phyloP scores from a whole-genome alignment of 139 green algal genomes.

The Chlamydomonas incerta region DNA sequence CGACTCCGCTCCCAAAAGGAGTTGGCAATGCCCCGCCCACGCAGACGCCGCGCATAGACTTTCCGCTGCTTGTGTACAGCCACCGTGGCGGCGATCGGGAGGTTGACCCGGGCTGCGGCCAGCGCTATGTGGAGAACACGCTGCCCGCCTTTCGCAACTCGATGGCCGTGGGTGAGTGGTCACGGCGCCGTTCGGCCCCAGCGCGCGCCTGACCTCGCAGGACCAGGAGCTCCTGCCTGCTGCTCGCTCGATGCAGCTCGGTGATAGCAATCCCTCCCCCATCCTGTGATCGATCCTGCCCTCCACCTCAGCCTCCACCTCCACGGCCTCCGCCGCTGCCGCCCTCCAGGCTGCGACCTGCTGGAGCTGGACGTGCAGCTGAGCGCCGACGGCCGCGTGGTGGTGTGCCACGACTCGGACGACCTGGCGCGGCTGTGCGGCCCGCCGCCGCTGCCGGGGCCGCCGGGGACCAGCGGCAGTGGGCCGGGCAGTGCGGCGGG shows the following conservation, averaged over 20 bases:
- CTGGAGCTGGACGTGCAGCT: constrained; percentile 42
- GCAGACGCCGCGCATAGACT: constrained; percentile 1
- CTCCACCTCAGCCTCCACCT: too few species aligned
- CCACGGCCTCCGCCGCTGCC: too few species aligned
- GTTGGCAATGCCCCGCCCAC: background rate
- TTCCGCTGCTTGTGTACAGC: constrained; percentile 32
- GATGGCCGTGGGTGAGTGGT: too few species aligned
- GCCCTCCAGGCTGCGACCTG: background rate
- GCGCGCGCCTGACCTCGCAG: too few species aligned
- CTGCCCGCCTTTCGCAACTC: constrained; percentile 13
- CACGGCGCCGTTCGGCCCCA: too few species aligned
- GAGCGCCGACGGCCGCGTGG: background rate
- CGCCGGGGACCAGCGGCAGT: too few species aligned
- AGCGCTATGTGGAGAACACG: constrained; percentile 23
- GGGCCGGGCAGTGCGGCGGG: too few species aligned
- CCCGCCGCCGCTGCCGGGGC: too few species aligned
- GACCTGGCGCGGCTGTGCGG: constrained; percentile 17
- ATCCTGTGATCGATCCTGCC: too few species aligned
- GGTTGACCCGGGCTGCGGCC: background rate
- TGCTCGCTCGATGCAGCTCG: too few species aligned
- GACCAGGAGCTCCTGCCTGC: too few species aligned
- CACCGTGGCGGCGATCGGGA: constrained; percentile 29
- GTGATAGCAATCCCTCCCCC: too few species aligned
- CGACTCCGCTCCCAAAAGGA: background rate
- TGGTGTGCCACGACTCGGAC: constrained; percentile 25